A percentile compares a stretch with the other conserved stretches of the same genome.
Evolutionary conservation across 192 early-diverging fungal species (phyloP).

Genomic region (Gamsiella multidivaricata): DNA sequence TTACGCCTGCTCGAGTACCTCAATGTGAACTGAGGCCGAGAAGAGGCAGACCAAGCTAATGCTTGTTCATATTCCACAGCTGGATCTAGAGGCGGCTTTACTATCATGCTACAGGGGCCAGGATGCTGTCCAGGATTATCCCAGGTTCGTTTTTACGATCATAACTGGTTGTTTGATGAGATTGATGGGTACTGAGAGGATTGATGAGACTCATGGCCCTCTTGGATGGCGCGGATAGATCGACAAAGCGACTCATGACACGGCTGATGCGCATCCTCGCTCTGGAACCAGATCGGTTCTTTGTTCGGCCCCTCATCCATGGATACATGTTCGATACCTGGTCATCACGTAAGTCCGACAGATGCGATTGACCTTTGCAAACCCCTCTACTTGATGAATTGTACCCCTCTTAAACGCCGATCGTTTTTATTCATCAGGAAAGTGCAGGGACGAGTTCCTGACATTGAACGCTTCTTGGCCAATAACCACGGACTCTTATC

Average conservation of each 20-base stretch:
- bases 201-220: too few species aligned
- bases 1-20: not conserved
- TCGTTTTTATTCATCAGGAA: conserved; percentile 13
- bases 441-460: conserved; percentile 35
- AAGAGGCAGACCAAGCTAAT: too few species aligned
- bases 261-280: conserved; percentile 10
- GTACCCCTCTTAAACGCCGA: too few species aligned
- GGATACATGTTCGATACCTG: conserved; percentile 50
- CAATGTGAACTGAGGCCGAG: not conserved
- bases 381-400: too few species aligned
- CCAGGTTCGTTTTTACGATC: conserved; percentile 1
- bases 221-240: conserved; percentile 1
- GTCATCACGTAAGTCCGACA: conserved; percentile 19
- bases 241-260: not conserved
- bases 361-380: too few species aligned
- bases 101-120: conserved; percentile 23
- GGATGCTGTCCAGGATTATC: not conserved
- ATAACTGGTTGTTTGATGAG: too few species aligned
- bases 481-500: conserved; percentile 12
- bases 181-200: too few species aligned
- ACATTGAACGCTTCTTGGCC: conserved; percentile 19
- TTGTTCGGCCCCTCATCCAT: conserved; percentile 15
- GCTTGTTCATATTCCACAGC: conserved; percentile 8
- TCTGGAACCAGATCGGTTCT: not conserved
- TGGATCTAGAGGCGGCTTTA: conserved; percentile 45